phyloP scores from a whole-genome alignment of 75 land plant genomes.

The Chamaecyparis obtusa region DNA sequence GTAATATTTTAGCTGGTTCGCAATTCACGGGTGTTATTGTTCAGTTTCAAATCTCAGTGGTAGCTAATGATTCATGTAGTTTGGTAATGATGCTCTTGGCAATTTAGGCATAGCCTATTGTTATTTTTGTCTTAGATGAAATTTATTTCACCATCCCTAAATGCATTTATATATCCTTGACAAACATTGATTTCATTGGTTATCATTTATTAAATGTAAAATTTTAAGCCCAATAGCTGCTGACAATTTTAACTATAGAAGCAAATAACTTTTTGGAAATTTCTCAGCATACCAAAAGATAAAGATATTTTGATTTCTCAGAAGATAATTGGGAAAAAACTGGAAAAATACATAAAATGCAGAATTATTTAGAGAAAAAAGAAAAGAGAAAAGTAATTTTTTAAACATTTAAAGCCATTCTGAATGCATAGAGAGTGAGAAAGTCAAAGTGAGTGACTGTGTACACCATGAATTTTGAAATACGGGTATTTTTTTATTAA shows the following conservation, averaged over 20 bases:
- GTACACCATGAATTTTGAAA: too few relatives aligned
- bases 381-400: too few relatives aligned
- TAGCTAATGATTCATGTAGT: background rate
- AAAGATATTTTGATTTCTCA: too few relatives aligned
- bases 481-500: too few relatives aligned
- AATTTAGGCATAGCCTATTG: background rate
- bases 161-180: background rate
- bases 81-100: background rate
- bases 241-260: background rate
- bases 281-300: too few relatives aligned
- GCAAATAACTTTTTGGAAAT: too few relatives aligned
- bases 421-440: too few relatives aligned
- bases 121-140: background rate
- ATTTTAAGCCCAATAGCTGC: background rate
- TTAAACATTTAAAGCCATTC: too few relatives aligned
- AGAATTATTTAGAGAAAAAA: too few relatives aligned
- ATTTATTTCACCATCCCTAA: background rate
- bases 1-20: background rate
- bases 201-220: background rate
- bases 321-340: too few relatives aligned
- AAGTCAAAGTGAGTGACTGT: too few relatives aligned
- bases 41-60: background rate
- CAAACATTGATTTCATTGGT: background rate
- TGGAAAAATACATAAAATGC: too few relatives aligned
- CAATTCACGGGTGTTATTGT: background rate